phyloP scores from a whole-genome alignment of 805 yeast species.

The Cyberlindnera xylosilytica region DNA sequence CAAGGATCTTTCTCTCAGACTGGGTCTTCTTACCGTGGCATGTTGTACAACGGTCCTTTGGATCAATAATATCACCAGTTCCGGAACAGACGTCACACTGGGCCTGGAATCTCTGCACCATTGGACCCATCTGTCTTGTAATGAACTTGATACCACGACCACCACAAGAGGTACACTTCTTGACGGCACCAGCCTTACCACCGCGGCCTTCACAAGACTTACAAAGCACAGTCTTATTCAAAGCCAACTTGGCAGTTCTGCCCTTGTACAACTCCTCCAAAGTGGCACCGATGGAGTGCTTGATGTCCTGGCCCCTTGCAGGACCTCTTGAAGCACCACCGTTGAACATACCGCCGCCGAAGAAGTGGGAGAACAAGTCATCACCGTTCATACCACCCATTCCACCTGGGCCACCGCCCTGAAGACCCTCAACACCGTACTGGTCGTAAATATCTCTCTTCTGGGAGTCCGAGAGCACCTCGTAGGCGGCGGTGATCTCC shows the following conservation, averaged over 20 bases:
- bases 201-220: conserved; percentile 90
- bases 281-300: conserved; percentile 79
- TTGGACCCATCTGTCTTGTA: conserved; percentile 98
- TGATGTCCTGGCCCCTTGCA: conserved; percentile 84
- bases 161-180: conserved; percentile 80
- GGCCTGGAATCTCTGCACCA: conserved; percentile 97
- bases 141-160: conserved; percentile 91
- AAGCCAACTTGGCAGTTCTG: conserved; percentile 87
- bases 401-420: conserved; percentile 72
- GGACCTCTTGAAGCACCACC: conserved; percentile 75
- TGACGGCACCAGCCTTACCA: conserved; percentile 89
- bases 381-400: conserved; percentile 70
- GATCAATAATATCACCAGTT: conserved; percentile 81
- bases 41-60: conserved; percentile 81
- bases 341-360: conserved; percentile 72
- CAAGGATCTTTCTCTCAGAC: conserved; percentile 86
- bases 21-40: conserved; percentile 89
- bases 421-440: conserved; percentile 90
- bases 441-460: conserved; percentile 88
- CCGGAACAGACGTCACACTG: conserved; percentile 92
- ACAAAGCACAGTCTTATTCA: conserved; percentile 89
- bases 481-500: conserved; percentile 85
- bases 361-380: conserved; percentile 77
- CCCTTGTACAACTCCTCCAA: conserved; percentile 95
- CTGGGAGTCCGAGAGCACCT: conserved; percentile 79